A percentile compares a stretch with the other conserved stretches of the same genome.
phyloP scores from a whole-genome alignment of 257 asterid species.

The Gentiana straminea region DNA sequence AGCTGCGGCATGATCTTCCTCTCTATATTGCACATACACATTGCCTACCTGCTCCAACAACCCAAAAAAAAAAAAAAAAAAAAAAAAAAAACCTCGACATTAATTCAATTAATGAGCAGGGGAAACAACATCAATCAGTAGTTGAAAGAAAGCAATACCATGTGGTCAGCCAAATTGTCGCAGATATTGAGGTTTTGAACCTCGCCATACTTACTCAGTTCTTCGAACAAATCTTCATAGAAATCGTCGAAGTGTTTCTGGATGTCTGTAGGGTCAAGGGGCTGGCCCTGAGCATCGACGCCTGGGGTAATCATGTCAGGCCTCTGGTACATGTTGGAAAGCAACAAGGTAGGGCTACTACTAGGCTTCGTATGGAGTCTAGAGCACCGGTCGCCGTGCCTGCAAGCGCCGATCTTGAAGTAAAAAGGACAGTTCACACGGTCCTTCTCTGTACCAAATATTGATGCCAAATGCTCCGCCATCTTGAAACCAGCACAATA shows the following conservation, averaged over 20 bases:
- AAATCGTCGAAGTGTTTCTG: constrained; percentile 27
- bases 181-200: constrained; percentile 23
- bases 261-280: constrained; percentile 17
- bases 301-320: constrained; percentile 21
- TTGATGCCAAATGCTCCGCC: constrained; percentile 24
- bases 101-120: too few species aligned
- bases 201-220: constrained; percentile 24
- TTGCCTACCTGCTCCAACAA: constrained; percentile 10
- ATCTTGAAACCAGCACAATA: background rate
- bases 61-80: too few species aligned
- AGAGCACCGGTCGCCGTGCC: constrained; percentile 22
- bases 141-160: constrained; percentile 1
- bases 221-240: constrained; percentile 22
- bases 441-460: constrained; percentile 23
- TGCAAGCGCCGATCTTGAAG: constrained; percentile 27
- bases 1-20: constrained; percentile 25
- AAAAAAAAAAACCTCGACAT: too few species aligned
- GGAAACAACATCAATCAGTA: too few species aligned
- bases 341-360: constrained; percentile 17
- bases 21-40: constrained; percentile 20
- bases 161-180: constrained; percentile 27
- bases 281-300: constrained; percentile 22
- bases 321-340: constrained; percentile 17
- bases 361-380: constrained; percentile 18
- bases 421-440: constrained; percentile 22